Evolutionary conservation across 1,284 basidiomycete species (phyloP).

Genomic region (Sporisorium exsertum): DNA sequence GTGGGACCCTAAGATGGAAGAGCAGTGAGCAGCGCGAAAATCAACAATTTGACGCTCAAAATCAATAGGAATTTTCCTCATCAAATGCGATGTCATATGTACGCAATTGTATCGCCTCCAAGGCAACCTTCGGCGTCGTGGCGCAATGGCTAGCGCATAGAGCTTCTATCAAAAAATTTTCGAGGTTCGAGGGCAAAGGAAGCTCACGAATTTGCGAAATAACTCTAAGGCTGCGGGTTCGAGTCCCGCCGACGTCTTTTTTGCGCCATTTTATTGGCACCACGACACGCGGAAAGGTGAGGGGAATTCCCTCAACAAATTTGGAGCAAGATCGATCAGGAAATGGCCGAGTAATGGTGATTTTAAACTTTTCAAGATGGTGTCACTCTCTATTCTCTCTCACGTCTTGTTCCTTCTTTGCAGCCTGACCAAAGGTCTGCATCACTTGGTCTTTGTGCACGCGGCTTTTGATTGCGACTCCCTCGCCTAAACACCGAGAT

Average conservation of each 20-base stretch:
- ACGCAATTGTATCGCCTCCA: not conserved
- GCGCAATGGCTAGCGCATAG: conserved; percentile 59
- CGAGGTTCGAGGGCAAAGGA: not conserved
- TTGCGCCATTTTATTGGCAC: not conserved
- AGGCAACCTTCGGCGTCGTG: conserved; percentile 33
- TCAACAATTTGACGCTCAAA: not conserved
- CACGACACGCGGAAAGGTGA: conserved; percentile 8
- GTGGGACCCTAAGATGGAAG: not conserved
- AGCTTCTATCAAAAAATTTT: conserved; percentile 33
- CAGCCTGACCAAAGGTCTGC: not conserved
- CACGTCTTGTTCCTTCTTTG: not conserved
- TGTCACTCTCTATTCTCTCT: not conserved
- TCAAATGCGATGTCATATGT: not conserved
- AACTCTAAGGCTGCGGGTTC: conserved; percentile 57
- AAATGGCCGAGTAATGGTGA: conserved; percentile 14
- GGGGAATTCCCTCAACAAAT: conserved; percentile 4
- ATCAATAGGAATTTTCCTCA: not conserved
- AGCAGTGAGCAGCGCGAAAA: not conserved
- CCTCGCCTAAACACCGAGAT: conserved; percentile 6
- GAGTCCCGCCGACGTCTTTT: conserved; percentile 49
- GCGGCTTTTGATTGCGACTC: conserved; percentile 1
- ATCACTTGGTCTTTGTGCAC: not conserved
- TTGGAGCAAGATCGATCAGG: conserved; percentile 18
- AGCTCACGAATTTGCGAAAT: not conserved
- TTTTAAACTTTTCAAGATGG: not conserved